A percentile compares a stretch with the other conserved stretches of the same genome.
Conservation (phyloP, 2,329 filamentous ascomycete species). For the Paecilomyces sp. region DNA sequence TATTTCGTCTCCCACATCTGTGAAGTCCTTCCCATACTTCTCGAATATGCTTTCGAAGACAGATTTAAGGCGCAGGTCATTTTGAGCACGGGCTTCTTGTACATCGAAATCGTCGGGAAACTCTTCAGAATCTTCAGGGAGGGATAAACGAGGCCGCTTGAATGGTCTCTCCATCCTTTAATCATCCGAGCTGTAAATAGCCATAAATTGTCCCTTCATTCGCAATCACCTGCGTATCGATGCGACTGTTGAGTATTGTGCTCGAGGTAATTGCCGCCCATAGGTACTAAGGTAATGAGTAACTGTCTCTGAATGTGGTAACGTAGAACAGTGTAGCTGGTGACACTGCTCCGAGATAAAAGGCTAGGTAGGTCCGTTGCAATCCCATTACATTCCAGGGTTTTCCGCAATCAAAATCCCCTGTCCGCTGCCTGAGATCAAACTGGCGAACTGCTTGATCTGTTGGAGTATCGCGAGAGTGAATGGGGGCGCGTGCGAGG, state of each 20-base stretch:
- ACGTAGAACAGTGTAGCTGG: neutral
- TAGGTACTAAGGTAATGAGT: neutral
- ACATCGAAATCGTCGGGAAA: constrained; percentile 44
- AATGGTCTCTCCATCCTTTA: constrained; percentile 25
- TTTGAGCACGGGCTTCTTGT: constrained; percentile 55
- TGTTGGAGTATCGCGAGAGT: too few relatives aligned
- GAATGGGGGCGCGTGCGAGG: neutral
- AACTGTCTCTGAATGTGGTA: neutral
- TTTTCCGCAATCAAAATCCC: neutral
- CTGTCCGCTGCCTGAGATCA: neutral
- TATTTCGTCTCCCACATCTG: constrained; percentile 79
- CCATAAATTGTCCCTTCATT: neutral
- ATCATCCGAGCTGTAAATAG: neutral
- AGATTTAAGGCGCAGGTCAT: constrained; percentile 68
- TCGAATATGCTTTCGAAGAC: constrained; percentile 82
- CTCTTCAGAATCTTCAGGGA: constrained; percentile 14
- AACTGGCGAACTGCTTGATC: neutral
- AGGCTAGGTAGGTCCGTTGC: neutral
- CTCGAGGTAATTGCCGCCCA: neutral
- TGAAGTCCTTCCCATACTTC: constrained; percentile 80
- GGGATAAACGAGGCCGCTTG: constrained; percentile 54
- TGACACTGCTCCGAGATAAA: neutral
- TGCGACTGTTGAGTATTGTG: neutral
- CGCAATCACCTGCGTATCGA: neutral
- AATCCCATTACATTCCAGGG: neutral